Conservation (phyloP, 2,329 filamentous ascomycete species). For the Fusarium sacchari region DNA sequence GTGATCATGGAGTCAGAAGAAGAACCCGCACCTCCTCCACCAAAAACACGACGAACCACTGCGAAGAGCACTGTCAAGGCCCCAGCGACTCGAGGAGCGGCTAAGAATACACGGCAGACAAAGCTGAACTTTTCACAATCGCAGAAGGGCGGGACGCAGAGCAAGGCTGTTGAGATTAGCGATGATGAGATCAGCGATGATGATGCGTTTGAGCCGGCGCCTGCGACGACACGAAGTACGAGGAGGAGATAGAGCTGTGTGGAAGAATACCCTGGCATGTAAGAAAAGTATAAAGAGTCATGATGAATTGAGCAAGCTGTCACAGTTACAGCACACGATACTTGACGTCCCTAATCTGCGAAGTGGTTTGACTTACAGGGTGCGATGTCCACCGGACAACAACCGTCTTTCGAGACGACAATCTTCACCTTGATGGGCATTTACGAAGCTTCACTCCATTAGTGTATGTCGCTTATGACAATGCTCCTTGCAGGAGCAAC, state of each 20-base stretch:
- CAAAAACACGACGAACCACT: conserved; percentile 43
- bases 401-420: not conserved
- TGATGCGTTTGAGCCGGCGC: conserved; percentile 67
- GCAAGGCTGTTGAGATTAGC: conserved; percentile 67
- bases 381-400: no score
- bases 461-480: not conserved
- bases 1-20: conserved; percentile 65
- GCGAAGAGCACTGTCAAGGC: conserved; percentile 30
- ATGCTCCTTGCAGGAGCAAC: not conserved
- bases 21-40: conserved; percentile 51
- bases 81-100: conserved; percentile 27
- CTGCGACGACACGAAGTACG: conserved; percentile 47
- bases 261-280: conserved; percentile 14
- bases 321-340: not conserved
- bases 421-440: not conserved
- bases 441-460: no score
- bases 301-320: conserved; percentile 4
- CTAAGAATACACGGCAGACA: conserved; percentile 46
- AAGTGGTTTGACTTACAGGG: not conserved
- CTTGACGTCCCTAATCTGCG: not conserved
- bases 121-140: conserved; percentile 50
- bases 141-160: conserved; percentile 54
- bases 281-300: not conserved
- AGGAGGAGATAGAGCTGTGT: conserved; percentile 42
- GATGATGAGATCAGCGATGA: conserved; percentile 74